Evolutionary conservation across 306 rosid genomes (phyloP), one percentile per base, ranked within the genome.

Genomic region (Sesbania bispinosa): DNA sequence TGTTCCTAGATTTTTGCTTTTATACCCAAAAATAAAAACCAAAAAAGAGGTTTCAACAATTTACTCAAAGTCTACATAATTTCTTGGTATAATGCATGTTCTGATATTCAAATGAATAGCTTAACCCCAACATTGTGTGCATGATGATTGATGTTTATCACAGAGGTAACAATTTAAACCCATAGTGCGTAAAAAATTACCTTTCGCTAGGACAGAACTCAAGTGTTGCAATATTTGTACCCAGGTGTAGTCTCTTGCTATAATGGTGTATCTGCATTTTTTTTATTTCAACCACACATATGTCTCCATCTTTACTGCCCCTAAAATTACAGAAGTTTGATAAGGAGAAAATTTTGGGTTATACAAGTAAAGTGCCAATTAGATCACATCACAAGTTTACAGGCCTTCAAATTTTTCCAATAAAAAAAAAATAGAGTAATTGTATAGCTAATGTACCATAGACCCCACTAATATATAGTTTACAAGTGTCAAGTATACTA

Each of bases 261-360:
- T 80, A 79, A 75, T 94, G 98, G 84, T 71, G 62, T 64, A 94
- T 80, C 85, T 83, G 95, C 98, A 94, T 94, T 80, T 90, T 90
- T 85, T 87, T 90, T 71, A 94, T 90, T 73, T 89, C 95, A 52
- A 84, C 96, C 26, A 87, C 95, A 39, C 94, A 87, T 41, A 94
- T 23, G 70, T 94, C 98, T 74, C 98, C 98, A 62, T 94, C 98
- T 80, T 88, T 90, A 87, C 97, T 90, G 29, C 87, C 98, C 77
- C 98, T 94, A 18, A 4, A 85, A 72, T 69, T 65, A 63, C 14
- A 45, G n/a, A 50, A 73, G 29, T 45, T 13, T 9, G 15, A 48
- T 62, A 54, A 71, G 81, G 5, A 57, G 59, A 51, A 75, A 29
- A 36, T 26, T 47, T 47, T 6, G 41, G n/a, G 2, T 10, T 13